Base-by-base conservation (phyloP, 169 alveolate species). In the Plasmodium coatneyi region DNA sequence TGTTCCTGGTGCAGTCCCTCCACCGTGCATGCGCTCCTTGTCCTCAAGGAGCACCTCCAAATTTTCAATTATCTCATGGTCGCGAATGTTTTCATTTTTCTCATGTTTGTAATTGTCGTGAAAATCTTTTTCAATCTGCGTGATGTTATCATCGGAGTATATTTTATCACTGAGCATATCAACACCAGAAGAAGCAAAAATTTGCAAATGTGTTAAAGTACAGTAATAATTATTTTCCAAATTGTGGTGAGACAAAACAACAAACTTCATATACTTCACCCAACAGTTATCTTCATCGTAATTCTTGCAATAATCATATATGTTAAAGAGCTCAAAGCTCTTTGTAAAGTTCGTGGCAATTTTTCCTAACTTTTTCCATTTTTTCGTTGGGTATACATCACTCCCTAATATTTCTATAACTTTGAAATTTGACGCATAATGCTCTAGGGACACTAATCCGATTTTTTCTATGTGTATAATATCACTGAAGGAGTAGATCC, bases 121-220 rank as follows among this genome's bases (percentile, higher is more conserved):
- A 5, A 60, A 41, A 22, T 87, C 84, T 1, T 79, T 87, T 56
- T 87, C 89, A 54, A 54, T 32, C 46, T 87, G 52, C 9, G 70
- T 78, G 43, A 43, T 54, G 46, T 76, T 87, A 22, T 87, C 93
- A 56, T 87, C 93, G 0, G 93, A 87, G 71, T 87, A 87, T 78
- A 87, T 87, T 87, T 87, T 87, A 78, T 87, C 93, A 60, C 93
- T 87, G 43, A 87, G 81, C 95, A 96, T 93, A 72, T 97, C 98
- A 56, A 97, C 97, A 34, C 97, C 98, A 49, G 98, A 96, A 28
- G 96, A 95, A 0, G 97, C 98, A 92, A 95, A 97, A 34, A 97
- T 97, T 95, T 95, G 95, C 91, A 97, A 92, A 41, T 95, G 95
- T 4, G 98, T 97, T 3, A 97, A 93, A 25, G 98, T 95, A 87